phyloP scores from a whole-genome alignment of 768 basidiomycete genomes.

The Tricholoma sp. region DNA sequence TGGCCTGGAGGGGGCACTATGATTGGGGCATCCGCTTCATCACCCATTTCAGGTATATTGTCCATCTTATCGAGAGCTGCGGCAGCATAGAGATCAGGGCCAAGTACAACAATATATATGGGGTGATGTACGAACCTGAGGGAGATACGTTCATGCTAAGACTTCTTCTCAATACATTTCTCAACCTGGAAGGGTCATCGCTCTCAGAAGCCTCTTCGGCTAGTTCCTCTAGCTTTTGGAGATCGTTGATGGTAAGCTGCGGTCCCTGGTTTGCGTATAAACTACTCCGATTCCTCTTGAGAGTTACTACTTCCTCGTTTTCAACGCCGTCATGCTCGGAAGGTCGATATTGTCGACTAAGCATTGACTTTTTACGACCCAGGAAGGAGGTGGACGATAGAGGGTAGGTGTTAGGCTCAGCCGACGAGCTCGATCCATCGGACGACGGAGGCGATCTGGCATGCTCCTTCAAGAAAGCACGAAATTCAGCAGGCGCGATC shows the following conservation, averaged over 20 bases:
- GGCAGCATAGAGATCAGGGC: conserved; percentile 11
- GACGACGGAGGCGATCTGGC: conserved; percentile 55
- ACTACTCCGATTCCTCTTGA: conserved; percentile 65
- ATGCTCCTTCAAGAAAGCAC: conserved; percentile 93
- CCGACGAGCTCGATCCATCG: conserved; percentile 30
- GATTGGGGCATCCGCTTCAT: conserved; percentile 87
- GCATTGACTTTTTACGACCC: conserved; percentile 88
- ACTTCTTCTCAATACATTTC: conserved; percentile 77
- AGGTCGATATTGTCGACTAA: conserved; percentile 90
- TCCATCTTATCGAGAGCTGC: conserved; percentile 67
- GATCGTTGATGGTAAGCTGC: conserved; percentile 86
- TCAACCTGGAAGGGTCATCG: conserved; percentile 76
- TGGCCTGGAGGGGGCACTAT: conserved; percentile 85
- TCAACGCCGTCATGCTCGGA: conserved; percentile 71
- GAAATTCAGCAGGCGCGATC: conserved; percentile 94
- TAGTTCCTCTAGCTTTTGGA: conserved; percentile 91
- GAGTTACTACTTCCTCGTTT: conserved; percentile 58
- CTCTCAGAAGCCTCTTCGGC: conserved; percentile 85
- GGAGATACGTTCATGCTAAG: conserved; percentile 84
- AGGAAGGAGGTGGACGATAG: conserved; percentile 42
- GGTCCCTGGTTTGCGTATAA: conserved; percentile 66
- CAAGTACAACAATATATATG: conserved; percentile 6
- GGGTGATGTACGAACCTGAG: conserved; percentile 57
- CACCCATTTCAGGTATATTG: conserved; percentile 59
- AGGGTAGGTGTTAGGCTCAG: conserved; percentile 40